These are phyloP conservation scores for Exophiala viscosa DNA, from an alignment of 2,329 filamentous ascomycete species.

Conservation along the genomic window DNA sequence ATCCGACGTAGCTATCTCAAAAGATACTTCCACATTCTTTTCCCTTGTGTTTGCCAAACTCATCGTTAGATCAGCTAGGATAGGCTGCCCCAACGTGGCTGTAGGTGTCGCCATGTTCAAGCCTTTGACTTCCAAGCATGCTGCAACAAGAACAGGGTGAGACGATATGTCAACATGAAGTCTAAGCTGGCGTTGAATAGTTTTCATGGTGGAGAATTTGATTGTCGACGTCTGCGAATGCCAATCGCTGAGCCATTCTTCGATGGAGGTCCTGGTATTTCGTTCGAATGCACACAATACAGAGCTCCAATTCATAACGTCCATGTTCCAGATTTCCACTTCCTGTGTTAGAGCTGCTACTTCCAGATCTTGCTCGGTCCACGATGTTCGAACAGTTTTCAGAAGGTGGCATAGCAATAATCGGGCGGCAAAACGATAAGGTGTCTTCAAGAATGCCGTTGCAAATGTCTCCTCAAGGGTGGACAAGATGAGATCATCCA, in stretches of 20 bases:
- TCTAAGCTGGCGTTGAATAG: slow-evolving; percentile 58
- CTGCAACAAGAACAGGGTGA: slow-evolving; percentile 76
- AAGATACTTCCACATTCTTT: slow-evolving; percentile 62
- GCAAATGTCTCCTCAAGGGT: slow-evolving; percentile 47
- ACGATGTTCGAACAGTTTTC: slow-evolving; percentile 43
- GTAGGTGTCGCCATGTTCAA: slow-evolving; percentile 22
- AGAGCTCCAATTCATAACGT: slow-evolving; percentile 52
- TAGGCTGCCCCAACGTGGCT: slow-evolving; percentile 42
- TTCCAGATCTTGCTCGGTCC: slow-evolving; percentile 51
- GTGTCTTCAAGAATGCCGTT: slow-evolving; percentile 45
- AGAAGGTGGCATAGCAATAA: slow-evolving; percentile 52
- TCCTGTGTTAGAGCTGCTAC: slow-evolving; percentile 52
- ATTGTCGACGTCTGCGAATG: slow-evolving; percentile 42
- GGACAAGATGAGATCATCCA: slow-evolving; percentile 67
- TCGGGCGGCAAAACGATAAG: slow-evolving; percentile 45
- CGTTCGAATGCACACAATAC: slow-evolving; percentile 51
- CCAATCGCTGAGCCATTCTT: slow-evolving; percentile 54
- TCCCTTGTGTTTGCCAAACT: slow-evolving; percentile 45
- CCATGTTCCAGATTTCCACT: slow-evolving; percentile 50
- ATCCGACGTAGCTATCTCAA: slow-evolving; percentile 73
- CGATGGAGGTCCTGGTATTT: slow-evolving; percentile 42
- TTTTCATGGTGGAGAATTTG: slow-evolving; percentile 5
- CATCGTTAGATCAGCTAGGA: slow-evolving; percentile 42
- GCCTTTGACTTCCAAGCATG: slow-evolving; percentile 52
- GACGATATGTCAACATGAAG: slow-evolving; percentile 89